Base-by-base conservation (phyloP, 2,329 filamentous ascomycete genomes). In the Pseudomassariella vexata region DNA sequence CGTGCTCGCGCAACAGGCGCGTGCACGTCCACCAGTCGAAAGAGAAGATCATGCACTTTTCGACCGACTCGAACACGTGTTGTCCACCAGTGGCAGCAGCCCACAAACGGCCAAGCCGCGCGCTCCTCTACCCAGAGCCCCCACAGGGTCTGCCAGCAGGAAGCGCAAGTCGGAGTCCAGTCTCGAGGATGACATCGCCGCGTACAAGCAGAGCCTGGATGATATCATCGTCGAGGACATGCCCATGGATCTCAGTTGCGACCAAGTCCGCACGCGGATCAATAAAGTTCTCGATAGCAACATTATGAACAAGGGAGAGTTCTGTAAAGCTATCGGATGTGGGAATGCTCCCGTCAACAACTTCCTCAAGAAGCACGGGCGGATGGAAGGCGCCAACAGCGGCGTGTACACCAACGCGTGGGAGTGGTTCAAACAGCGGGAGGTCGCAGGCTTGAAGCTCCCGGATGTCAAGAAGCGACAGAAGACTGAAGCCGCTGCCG, bases 121-220 rank as follows among this genome's bases (percentile, higher is more conserved):
- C n/a, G n/a, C n/a, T n/a, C n/a, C n/a, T n/a, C n/a, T n/a, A n/a
- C n/a, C n/a, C n/a, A n/a, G 27, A 20, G 29, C 9, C 12, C 28
- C 5, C 9, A 10, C 28, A 9, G 17, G 19, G 10, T 5, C 19
- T n/a, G 26, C 24, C 10, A 39, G 42, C 35, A 50, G 35, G 36
- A 54, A 53, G 37, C 44, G 49, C 24, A 51, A 47, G 28, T 37
- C 47, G 1, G 41, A 46, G 8, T 35, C 28, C 2, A 41, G 40
- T 9, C 40, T 51, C 3, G 45, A 48, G 1, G 46, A 52, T 8
- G 48, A 49, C 8, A 49, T 52, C 18, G 43, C 41, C 3, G 43
- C 37, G 7, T 52, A 53, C 30, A 53, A 47, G 35, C 44, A 48
- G 30, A 25, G 46, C 16, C 45, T 53, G 5, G 38, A 45, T 11